phyloP scores from a whole-genome alignment of 352 stramenopile species.

The Phytophthora tentaculata region DNA sequence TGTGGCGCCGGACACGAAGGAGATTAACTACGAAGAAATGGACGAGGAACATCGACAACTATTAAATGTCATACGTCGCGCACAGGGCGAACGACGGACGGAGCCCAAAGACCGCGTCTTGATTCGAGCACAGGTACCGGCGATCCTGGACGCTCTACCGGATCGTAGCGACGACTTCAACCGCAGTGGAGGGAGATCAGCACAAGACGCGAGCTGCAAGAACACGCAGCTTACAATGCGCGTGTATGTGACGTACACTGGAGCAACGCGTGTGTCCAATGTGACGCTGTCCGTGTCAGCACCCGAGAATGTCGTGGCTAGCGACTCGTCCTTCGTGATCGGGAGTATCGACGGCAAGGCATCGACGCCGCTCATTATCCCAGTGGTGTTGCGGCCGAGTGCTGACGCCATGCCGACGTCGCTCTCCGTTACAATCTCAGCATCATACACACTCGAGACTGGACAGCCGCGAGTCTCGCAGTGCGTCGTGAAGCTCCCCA shows the following conservation, averaged over 20 bases:
- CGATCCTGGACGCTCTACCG: slow-evolving; percentile 61
- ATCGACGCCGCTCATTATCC: slow-evolving; percentile 70
- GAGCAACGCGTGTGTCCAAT: slow-evolving; percentile 65
- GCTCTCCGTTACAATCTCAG: slow-evolving; percentile 66
- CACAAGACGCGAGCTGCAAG: slow-evolving; percentile 18
- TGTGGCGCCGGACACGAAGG: slow-evolving; percentile 70
- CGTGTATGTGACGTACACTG: slow-evolving; percentile 88
- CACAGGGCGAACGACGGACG: slow-evolving; percentile 65
- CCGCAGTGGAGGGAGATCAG: slow-evolving; percentile 18
- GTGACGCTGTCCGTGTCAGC: slow-evolving; percentile 77
- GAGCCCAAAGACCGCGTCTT: slow-evolving; percentile 83
- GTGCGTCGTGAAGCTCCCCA: slow-evolving; percentile 68
- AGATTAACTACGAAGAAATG: slow-evolving; percentile 93
- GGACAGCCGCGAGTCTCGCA: slow-evolving; percentile 76
- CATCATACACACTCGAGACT: slow-evolving; percentile 74
- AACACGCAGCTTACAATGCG: slow-evolving; percentile 73
- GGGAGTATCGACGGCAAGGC: slow-evolving; percentile 69
- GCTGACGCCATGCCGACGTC: slow-evolving; percentile 64
- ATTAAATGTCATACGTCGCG: slow-evolving; percentile 84
- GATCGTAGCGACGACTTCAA: slow-evolving; percentile 55
- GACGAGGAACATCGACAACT: slow-evolving; percentile 90
- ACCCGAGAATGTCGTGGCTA: slow-evolving; percentile 66
- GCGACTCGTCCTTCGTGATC: slow-evolving; percentile 73
- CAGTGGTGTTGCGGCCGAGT: slow-evolving; percentile 60
- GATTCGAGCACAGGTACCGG: slow-evolving; percentile 73